phyloP scores from a whole-genome alignment of 2,329 filamentous ascomycete species.

The Claviceps digitariae region DNA sequence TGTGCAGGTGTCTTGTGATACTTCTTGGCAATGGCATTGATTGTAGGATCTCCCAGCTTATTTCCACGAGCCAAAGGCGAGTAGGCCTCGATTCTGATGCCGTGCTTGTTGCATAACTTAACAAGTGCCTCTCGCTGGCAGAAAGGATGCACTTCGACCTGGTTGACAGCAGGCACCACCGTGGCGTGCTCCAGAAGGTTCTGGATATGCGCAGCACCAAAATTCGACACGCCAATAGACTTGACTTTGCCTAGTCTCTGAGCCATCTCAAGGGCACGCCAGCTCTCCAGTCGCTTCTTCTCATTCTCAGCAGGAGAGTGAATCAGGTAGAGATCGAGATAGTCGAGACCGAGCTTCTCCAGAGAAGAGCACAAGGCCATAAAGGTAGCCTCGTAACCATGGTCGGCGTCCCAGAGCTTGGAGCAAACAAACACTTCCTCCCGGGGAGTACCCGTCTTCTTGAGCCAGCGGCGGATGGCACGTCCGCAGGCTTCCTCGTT shows the following conservation, averaged over 20 bases:
- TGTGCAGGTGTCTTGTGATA: conserved; percentile 61
- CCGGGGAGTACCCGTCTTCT: conserved; percentile 49
- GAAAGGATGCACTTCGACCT: conserved; percentile 70
- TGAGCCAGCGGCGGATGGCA: conserved; percentile 55
- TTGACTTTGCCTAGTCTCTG: conserved; percentile 48
- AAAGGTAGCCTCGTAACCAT: conserved; percentile 35
- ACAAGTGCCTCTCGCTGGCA: conserved; percentile 48
- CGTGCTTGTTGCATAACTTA: conserved; percentile 39
- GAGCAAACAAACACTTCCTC: conserved; percentile 55
- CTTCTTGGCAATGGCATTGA: conserved; percentile 50
- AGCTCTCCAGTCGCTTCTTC: conserved; percentile 55
- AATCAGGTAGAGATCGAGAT: conserved; percentile 60
- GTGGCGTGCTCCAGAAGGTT: conserved; percentile 39
- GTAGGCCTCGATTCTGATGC: conserved; percentile 45
- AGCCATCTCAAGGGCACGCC: conserved; percentile 58
- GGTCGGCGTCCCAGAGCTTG: conserved; percentile 48
- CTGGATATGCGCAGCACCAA: conserved; percentile 54
- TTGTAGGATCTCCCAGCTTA: conserved; percentile 40
- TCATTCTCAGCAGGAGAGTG: conserved; percentile 55
- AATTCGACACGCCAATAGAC: conserved; percentile 69
- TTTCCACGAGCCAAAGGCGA: conserved; percentile 32
- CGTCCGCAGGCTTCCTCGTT: conserved; percentile 57
- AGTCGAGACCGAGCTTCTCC: conserved; percentile 49
- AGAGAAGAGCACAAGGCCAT: conserved; percentile 52
- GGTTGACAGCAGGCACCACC: conserved; percentile 55